Conservation (phyloP, 228 moss, liverwort and hornwort species). For the Sphagnum magellanicum region DNA sequence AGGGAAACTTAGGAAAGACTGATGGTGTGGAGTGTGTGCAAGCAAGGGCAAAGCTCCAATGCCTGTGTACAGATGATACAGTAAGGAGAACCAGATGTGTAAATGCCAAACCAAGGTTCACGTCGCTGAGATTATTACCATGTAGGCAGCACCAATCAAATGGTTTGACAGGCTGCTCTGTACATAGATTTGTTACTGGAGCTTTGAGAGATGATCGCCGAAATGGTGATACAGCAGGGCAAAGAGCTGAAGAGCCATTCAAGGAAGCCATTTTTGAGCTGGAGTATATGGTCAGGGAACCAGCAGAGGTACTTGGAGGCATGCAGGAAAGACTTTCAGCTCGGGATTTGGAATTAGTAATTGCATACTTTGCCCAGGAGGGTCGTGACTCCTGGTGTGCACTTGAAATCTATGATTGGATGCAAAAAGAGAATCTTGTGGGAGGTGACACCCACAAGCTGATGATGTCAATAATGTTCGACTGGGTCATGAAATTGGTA, state of each 20-base stretch:
- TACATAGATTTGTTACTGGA: slow-evolving; percentile 8
- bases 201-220: slow-evolving; percentile 37
- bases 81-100: neutral
- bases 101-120: neutral
- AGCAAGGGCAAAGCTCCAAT: neutral
- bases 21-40: neutral
- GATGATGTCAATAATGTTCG: slow-evolving; percentile 96
- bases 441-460: slow-evolving; percentile 83
- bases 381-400: slow-evolving; percentile 99
- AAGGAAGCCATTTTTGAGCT: slow-evolving; percentile 86
- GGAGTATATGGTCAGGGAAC: slow-evolving; percentile 90
- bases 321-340: slow-evolving; percentile 85
- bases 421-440: slow-evolving; percentile 91
- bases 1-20: neutral
- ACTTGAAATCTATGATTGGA: slow-evolving; percentile 96
- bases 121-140: neutral
- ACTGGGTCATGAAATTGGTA: slow-evolving; percentile 93
- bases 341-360: slow-evolving; percentile 85
- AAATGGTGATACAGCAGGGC: slow-evolving; percentile 37
- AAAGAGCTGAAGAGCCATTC: slow-evolving; percentile 67
- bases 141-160: neutral
- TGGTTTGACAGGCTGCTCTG: neutral
- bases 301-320: slow-evolving; percentile 86
- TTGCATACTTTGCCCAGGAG: slow-evolving; percentile 92
- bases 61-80: neutral